phyloP scores from a whole-genome alignment of 805 yeast genomes.

The Saccharomycopsis malanga region DNA sequence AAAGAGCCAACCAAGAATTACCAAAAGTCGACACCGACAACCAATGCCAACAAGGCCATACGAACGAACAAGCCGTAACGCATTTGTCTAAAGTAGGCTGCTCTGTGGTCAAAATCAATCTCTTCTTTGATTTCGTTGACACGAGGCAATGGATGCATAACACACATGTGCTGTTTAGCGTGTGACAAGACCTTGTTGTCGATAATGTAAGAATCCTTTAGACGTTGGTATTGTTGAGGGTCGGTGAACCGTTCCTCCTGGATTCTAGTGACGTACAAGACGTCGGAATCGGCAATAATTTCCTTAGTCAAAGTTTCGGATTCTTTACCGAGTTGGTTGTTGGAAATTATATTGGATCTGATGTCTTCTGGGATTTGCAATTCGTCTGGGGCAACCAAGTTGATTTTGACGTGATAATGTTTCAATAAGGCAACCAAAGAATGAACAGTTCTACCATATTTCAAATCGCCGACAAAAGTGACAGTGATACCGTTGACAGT shows the following conservation, averaged over 20 bases:
- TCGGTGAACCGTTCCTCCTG: constrained; percentile 92
- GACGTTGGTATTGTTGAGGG: constrained; percentile 69
- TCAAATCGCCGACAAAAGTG: constrained; percentile 98
- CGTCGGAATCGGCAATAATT: constrained; percentile 84
- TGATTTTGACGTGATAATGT: constrained; percentile 89
- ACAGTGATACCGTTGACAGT: constrained; percentile 97
- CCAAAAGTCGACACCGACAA: constrained; percentile 84
- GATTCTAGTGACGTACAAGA: constrained; percentile 94
- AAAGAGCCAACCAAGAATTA: neutral
- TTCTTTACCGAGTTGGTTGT: constrained; percentile 68
- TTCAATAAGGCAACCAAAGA: constrained; percentile 84
- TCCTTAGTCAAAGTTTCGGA: constrained; percentile 74
- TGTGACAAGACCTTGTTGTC: constrained; percentile 85
- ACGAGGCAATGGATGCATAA: constrained; percentile 98
- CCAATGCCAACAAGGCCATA: constrained; percentile 98
- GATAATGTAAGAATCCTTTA: constrained; percentile 86
- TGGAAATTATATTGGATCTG: constrained; percentile 54
- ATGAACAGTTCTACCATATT: constrained; percentile 97
- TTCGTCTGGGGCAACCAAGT: constrained; percentile 86
- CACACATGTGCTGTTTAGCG: constrained; percentile 98
- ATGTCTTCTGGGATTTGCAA: constrained; percentile 74
- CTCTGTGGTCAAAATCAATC: constrained; percentile 98
- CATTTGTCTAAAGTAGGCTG: constrained; percentile 99
- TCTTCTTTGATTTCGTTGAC: constrained; percentile 94
- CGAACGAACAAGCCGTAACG: constrained; percentile 96